Conservation (phyloP, 768 basidiomycete genomes). For the Cystobasidium ongulense region DNA sequence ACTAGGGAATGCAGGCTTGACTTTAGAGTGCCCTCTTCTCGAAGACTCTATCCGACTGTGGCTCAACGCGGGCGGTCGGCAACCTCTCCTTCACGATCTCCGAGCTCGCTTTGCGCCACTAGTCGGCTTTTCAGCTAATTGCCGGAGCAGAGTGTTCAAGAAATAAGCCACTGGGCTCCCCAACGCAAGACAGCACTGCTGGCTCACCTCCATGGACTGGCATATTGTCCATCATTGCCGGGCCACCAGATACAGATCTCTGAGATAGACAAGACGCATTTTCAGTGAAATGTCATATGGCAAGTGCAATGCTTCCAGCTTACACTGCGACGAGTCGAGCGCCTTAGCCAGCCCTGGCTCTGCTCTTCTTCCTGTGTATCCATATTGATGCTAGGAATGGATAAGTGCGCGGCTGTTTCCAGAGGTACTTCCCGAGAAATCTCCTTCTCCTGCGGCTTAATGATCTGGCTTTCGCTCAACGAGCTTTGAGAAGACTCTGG, state of each 20-base stretch:
- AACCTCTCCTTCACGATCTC: neutral
- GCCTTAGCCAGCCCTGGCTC: neutral
- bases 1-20: too few species aligned
- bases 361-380: neutral
- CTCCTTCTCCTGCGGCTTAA: neutral
- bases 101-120: neutral
- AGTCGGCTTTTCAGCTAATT: neutral
- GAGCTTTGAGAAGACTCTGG: neutral
- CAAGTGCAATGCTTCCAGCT: neutral
- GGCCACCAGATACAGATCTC: neutral
- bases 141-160: too few species aligned
- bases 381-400: neutral
- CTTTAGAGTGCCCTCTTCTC: too few species aligned
- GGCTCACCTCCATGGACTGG: neutral
- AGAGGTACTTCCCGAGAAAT: too few species aligned
- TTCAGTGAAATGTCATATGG: too few species aligned
- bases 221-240: neutral
- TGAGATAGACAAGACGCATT: neutral
- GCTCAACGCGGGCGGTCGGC: too few species aligned
- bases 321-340: neutral
- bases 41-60: too few species aligned
- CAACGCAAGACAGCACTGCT: too few species aligned
- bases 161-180: too few species aligned
- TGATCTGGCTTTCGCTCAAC: neutral
- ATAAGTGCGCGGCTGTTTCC: too few species aligned